A percentile compares a stretch with the other conserved stretches of the same genome.
These are phyloP conservation scores for Phytophthora pluvialis DNA, from an alignment of 352 stramenopile species.

Conservation along the genomic window DNA sequence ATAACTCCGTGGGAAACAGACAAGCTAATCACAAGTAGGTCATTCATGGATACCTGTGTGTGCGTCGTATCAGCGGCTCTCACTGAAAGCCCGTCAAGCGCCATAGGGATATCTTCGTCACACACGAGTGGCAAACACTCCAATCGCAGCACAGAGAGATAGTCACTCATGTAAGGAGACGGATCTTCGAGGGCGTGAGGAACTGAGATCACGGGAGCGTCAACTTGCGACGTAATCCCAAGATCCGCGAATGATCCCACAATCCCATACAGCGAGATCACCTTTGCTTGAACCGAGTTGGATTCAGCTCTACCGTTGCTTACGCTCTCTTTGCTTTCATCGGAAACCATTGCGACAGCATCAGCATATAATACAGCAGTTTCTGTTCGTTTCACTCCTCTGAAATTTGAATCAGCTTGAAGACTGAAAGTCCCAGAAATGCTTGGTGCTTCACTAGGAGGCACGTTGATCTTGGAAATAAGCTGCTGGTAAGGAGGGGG, in stretches of 20 bases:
- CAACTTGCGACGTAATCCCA: conserved; percentile 36
- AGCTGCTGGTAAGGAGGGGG: background rate
- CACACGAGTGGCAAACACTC: conserved; percentile 49
- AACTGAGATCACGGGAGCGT: conserved; percentile 58
- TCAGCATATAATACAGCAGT: too few species aligned
- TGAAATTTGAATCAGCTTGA: background rate
- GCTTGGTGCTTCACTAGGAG: background rate
- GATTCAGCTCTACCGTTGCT: too few species aligned
- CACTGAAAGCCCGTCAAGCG: conserved; percentile 47
- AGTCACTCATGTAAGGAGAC: conserved; percentile 44
- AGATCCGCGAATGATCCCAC: conserved; percentile 45
- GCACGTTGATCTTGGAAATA: background rate
- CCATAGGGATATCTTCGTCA: conserved; percentile 47
- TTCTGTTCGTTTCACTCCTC: background rate
- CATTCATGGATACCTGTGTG: background rate
- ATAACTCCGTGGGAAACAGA: conserved; percentile 46
- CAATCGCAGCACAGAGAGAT: conserved; percentile 47
- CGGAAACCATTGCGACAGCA: too few species aligned
- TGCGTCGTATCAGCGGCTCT: conserved; percentile 37
- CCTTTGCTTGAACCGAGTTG: too few species aligned
- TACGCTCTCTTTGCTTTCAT: too few species aligned
- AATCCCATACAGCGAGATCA: too few species aligned
- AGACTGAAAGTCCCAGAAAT: background rate
- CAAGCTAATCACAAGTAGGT: conserved; percentile 34
- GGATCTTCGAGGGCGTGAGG: conserved; percentile 30